These are phyloP conservation scores for Scenedesmus sp. DNA, from an alignment of 163 green algal species.

Conservation along the genomic window DNA sequence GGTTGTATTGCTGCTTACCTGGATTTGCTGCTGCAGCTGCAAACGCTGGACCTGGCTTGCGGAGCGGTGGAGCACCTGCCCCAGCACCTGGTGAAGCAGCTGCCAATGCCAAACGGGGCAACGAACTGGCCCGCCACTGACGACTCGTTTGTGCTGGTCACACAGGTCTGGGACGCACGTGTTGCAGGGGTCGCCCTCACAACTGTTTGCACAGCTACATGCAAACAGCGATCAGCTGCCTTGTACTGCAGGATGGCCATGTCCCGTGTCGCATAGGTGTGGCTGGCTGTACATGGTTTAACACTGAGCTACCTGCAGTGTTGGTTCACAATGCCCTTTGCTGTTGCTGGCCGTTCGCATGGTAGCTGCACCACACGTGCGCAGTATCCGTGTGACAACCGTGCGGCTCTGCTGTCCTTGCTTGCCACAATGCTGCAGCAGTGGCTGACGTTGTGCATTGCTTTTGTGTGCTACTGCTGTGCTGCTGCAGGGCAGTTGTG, in stretches of 20 bases:
- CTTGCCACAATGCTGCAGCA: not conserved
- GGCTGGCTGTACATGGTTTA: too few relatives aligned
- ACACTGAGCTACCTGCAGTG: too few relatives aligned
- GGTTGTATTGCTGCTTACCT: not conserved
- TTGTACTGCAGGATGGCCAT: not conserved
- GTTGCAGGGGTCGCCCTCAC: not conserved
- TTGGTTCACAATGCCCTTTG: not conserved
- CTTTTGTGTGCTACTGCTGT: not conserved
- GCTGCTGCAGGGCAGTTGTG: slow-evolving; percentile 17
- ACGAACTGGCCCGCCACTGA: slow-evolving; percentile 31
- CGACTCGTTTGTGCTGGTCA: slow-evolving; percentile 25
- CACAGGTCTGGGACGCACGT: slow-evolving; percentile 29
- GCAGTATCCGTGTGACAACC: not conserved
- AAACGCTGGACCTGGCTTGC: not conserved
- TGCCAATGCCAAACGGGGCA: slow-evolving; percentile 47
- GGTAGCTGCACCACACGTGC: too few relatives aligned
- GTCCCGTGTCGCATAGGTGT: not conserved
- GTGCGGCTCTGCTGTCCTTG: not conserved
- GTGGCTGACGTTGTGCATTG: too few relatives aligned
- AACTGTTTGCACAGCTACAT: not conserved
- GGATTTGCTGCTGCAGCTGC: slow-evolving; percentile 24
- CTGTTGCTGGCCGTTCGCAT: not conserved
- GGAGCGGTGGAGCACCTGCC: slow-evolving; percentile 13
- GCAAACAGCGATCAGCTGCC: too few relatives aligned
- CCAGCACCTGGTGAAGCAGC: not conserved